Evolutionary conservation across 192 early-diverging fungal genomes (phyloP).

Genomic region (Neocallimastix lanati): DNA sequence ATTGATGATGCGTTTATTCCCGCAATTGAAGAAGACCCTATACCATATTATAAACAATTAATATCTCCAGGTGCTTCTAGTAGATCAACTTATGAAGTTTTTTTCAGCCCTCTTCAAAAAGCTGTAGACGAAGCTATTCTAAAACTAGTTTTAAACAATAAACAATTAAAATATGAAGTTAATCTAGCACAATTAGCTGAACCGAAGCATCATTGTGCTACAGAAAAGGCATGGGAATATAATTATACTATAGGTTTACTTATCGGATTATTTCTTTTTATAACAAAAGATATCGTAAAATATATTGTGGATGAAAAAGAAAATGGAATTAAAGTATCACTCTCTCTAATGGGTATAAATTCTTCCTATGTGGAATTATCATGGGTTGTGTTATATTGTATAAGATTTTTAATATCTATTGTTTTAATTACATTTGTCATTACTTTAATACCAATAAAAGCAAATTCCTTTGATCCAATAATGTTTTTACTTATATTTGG

Average conservation of each 20-base stretch:
- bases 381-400: neutral
- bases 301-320: neutral
- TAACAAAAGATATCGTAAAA: neutral
- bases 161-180: neutral
- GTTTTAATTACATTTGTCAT: neutral
- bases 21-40: neutral
- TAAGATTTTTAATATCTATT: neutral
- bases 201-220: neutral
- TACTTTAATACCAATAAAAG: neutral
- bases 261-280: too few relatives aligned
- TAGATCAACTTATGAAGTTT: neutral
- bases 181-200: neutral
- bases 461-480: neutral
- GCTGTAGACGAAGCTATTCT: neutral
- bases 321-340: neutral
- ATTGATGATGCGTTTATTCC: neutral
- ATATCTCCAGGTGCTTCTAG: neutral
- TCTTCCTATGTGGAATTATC: neutral
- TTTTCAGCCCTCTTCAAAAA: neutral
- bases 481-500: neutral
- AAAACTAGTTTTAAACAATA: neutral
- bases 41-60: neutral
- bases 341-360: neutral
- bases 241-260: too few relatives aligned
- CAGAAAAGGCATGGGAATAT: neutral